A percentile compares a stretch with the other conserved stretches of the same genome.
Conservation (phyloP, 2,329 filamentous ascomycete genomes). For the Grosmannia huntii region DNA sequence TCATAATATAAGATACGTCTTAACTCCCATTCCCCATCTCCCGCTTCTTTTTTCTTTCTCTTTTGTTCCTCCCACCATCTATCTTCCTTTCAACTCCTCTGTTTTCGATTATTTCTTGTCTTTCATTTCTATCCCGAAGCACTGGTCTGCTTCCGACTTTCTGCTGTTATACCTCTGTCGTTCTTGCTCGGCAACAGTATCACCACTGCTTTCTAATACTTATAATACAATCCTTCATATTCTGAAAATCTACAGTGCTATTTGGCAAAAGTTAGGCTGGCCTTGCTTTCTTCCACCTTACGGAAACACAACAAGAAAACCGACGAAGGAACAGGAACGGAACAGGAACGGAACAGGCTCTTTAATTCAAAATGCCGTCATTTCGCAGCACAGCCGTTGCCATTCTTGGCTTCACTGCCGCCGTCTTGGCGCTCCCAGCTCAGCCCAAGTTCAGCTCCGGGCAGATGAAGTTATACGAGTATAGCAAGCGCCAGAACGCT, state of each 20-base stretch:
- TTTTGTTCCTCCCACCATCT: slow-evolving; percentile 3
- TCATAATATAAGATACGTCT: neutral
- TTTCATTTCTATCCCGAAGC: slow-evolving; percentile 28
- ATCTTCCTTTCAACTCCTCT: slow-evolving; percentile 5
- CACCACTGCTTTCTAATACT: slow-evolving; percentile 12
- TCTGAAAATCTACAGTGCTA: slow-evolving; percentile 16
- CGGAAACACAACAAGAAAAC: slow-evolving; percentile 14
- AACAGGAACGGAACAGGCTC: too few species aligned
- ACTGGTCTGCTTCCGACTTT: slow-evolving; percentile 34
- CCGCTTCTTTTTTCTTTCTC: neutral
- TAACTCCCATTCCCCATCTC: neutral
- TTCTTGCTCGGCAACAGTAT: slow-evolving; percentile 5
- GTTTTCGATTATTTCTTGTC: slow-evolving; percentile 12
- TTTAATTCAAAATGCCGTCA: slow-evolving; percentile 27
- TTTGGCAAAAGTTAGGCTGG: slow-evolving; percentile 26
- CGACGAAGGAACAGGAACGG: slow-evolving; percentile 11
- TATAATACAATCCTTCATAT: slow-evolving; percentile 16
- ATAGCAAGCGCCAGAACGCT: slow-evolving; percentile 37
- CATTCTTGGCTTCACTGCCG: slow-evolving; percentile 31
- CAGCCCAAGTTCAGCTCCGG: slow-evolving; percentile 26
- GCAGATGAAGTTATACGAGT: slow-evolving; percentile 33
- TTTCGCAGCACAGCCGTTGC: slow-evolving; percentile 29
- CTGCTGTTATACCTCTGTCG: neutral
- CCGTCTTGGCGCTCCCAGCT: slow-evolving; percentile 34
- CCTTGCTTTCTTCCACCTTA: slow-evolving; percentile 19